Base-by-base conservation (phyloP, 768 basidiomycete genomes). In the Leccinum broughii region DNA sequence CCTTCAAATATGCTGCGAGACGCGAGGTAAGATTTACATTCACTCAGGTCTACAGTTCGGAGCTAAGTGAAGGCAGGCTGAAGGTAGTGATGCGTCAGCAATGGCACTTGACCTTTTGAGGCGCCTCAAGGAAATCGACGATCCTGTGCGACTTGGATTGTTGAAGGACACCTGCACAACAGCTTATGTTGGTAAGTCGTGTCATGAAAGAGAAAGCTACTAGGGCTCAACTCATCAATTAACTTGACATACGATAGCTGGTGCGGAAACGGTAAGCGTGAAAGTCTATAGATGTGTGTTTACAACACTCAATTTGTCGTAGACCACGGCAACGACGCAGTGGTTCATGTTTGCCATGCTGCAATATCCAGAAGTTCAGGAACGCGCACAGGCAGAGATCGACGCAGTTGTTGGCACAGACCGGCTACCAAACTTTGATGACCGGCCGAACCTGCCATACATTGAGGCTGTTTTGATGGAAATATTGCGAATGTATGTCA, bases 331-430 rank as follows among this genome's bases (percentile, higher is more conserved):
- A 1, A 62, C 58, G 13, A 35, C 64, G 49, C 58, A 59, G 24
- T 57, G 49, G 2, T 76, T 78, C 57, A 62, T 76, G 58, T 62
- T 76, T n/a, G 70, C 68, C 13, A 77, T 77, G 71, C 30, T 70
- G 8, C 57, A 60, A 7, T 46, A 74, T 55, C 76, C 76, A 1
- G 70, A 71, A 9, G 66, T 72, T n/a, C 75, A 77, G 51, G 50
- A 55, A 11, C 61, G 59, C 24, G 76, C 75, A 30, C 65, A 72
- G 6, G 67, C 66, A 35, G 76, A 76, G 58, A 57, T 77, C 10
- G 66, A 70, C 11, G 41, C 55, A 0, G 68, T 72, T 17, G 61
- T 77, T 44, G 77, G 77, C 4, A 62, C 48, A 13, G 55, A 61
- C 46, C 58, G 71, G 10, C 62, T 75, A 14, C 76, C 76, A 6